Evolutionary conservation across 108 stramenopile species (phyloP), one percentile per base, ranked within the genome.

Genomic region (Nannochloropsis granulata): DNA sequence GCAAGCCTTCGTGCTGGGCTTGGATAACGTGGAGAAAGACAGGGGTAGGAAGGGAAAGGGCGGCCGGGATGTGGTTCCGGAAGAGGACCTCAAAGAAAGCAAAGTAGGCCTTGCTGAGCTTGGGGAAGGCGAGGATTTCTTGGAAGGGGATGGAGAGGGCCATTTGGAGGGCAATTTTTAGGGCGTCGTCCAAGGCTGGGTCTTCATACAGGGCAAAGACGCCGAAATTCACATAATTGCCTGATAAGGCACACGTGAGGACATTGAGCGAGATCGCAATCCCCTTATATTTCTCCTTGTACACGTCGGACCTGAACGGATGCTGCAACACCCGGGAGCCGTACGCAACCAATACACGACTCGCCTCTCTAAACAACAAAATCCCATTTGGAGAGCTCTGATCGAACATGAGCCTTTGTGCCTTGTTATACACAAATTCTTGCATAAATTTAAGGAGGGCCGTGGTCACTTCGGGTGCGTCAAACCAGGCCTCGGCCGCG

Each of bases 381-480:
- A 98, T 97, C n/a, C 98, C 98, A 88, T 97, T 97, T 23, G 98
- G 94, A 83, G 93, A 93, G 86, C 94, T 95, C 86, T 97, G 94
- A 87, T 96, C 96, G 86, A 98, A 98, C 85, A 95, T 95, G 44
- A 98, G 95, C 83, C 98, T 94, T 84, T 97, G 96, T 12, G 94
- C 96, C 87, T 97, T 96, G 92, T 98, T 98, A 92, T 94, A 92
- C 81, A 95, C 96, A 86, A 98, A 96, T 87, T 98, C 98, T 56
- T 96, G 93, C 91, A 96, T 85, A 86, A 97, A 97, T 45, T 97
- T 96, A 24, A 98, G 92, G 42, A 98, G 91, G 83, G 95, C 93
- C 78, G 95, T 97, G 19, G 92, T 94, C 9, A 97, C 97, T 84
- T 94, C 94, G 1, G 95, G 94, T 88, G 95, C 94, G 91, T 97